Base-by-base conservation (phyloP, 2,329 filamentous ascomycete species). In the Clonostachys chloroleuca region DNA sequence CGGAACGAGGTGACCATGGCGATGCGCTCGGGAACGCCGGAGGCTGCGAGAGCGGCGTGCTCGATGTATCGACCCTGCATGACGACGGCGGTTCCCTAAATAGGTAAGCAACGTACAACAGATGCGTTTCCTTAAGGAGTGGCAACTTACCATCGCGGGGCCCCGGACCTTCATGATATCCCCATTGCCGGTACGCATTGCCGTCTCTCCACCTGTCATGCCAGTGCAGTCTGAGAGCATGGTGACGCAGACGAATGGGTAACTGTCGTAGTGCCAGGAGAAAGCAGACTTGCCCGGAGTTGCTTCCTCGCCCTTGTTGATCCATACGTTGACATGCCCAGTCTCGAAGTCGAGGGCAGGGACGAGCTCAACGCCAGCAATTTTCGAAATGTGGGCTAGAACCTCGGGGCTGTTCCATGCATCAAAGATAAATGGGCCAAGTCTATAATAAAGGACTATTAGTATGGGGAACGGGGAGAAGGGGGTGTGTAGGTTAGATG, bases 41-140 rank as follows among this genome's bases (percentile, higher is more conserved):
- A 63, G 13, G 81, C 78, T 12, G 73, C 75, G 16, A 84, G 69
- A 2, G 83, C 83, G 49, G 80, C 74, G 58, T 87, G 83, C 52
- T 80, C 75, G 51, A 87, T 83, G 63, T 86, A 84, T 20, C 83
- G 73, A n/a, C 83, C 83, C 60, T 87, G 83, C 40, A 86, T 68
- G 17, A 86, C 71, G 2, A 85, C 78, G 4, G 79, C 81, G 45
- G 73, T 80, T 14, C 80, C 82, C 79, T 51, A 42, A 43, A 50
- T 39, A 18, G 36, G 36, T 39, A n/a, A 47, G 12, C 54, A 35
- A 43, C 54, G 58, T 18, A 56, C 48, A 6, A 48, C 2, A 30
- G 9, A 30, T 30, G 24, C 24, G 24, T 30, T 30, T 55, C 47
- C 6, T 47, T 43, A 33, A 47, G 16, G 24, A 30, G 24, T 30